These are phyloP conservation scores for Rhynchospora tenuis DNA, from an alignment of 176 grass and related monocot species.

Conservation along the genomic window DNA sequence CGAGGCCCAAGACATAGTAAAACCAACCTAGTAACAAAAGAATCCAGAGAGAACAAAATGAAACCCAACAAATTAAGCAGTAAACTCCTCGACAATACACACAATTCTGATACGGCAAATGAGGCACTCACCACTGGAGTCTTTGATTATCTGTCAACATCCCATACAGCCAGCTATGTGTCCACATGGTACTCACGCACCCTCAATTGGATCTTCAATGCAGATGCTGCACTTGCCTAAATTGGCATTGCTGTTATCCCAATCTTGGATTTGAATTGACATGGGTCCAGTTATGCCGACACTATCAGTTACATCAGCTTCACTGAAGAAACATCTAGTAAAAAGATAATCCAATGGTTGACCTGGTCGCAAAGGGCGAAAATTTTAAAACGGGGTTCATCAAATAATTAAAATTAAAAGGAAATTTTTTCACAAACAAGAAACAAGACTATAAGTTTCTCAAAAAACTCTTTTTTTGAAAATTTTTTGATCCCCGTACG, in stretches of 20 bases:
- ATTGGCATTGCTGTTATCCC: not conserved
- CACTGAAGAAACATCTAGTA: not conserved
- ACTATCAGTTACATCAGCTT: not conserved
- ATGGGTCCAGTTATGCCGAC: not conserved
- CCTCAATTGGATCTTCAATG: not conserved
- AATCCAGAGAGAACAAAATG: too few relatives aligned
- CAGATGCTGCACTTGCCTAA: constrained; percentile 23
- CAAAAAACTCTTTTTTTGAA: too few relatives aligned
- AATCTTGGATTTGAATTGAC: not conserved
- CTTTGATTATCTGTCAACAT: constrained; percentile 21
- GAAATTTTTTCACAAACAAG: too few relatives aligned
- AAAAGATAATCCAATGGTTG: not conserved
- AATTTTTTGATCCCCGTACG: too few relatives aligned
- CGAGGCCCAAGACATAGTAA: too few relatives aligned
- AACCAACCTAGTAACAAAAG: too few relatives aligned
- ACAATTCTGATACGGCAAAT: constrained; percentile 15
- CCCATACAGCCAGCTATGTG: constrained; percentile 18
- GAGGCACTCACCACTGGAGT: not conserved
- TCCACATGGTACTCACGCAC: constrained; percentile 25
- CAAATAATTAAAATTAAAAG: too few relatives aligned
- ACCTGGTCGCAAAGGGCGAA: too few relatives aligned
- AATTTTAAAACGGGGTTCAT: too few relatives aligned
- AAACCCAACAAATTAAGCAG: not conserved
- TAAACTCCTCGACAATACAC: constrained; percentile 8
- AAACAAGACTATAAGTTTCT: too few relatives aligned